Conservation (phyloP, 2,329 filamentous ascomycete species). For the Fusarium staphyleae region DNA sequence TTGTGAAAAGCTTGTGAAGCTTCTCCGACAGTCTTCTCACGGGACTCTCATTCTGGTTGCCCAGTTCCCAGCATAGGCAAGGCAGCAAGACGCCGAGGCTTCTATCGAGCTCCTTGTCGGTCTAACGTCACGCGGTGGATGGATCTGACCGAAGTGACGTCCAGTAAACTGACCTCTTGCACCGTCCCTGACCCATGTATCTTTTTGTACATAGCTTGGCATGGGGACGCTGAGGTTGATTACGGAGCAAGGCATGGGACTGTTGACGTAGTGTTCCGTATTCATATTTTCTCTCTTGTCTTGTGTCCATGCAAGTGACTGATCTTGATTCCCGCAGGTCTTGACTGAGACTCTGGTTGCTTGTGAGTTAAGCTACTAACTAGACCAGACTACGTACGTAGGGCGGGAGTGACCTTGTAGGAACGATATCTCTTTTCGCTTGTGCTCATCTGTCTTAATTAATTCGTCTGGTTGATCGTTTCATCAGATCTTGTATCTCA, state of each 20-base stretch:
- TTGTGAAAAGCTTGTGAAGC: conserved; percentile 36
- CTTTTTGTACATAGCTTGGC: conserved; percentile 27
- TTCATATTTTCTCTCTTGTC: too few species aligned
- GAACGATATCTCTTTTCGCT: neutral
- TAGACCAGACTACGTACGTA: too few species aligned
- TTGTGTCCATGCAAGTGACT: conserved; percentile 17
- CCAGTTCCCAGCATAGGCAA: too few species aligned
- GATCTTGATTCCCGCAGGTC: conserved; percentile 15
- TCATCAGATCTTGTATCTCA: conserved; percentile 39
- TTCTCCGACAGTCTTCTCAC: conserved; percentile 17
- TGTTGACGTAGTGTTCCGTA: conserved; percentile 27
- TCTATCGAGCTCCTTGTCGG: conserved; percentile 14
- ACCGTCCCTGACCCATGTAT: conserved; percentile 29
- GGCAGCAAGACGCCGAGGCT: conserved; percentile 25
- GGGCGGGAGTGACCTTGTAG: neutral
- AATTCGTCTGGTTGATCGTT: conserved; percentile 12
- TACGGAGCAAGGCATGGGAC: conserved; percentile 12
- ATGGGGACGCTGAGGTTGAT: conserved; percentile 16
- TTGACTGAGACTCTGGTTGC: neutral
- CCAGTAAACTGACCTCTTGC: conserved; percentile 3
- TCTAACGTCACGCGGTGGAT: conserved; percentile 29
- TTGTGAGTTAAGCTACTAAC: too few species aligned
- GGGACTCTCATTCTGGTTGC: conserved; percentile 8
- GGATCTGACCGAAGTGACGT: conserved; percentile 24
- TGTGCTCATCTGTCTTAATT: too few species aligned